phyloP scores from a whole-genome alignment of 2,329 filamentous ascomycete genomes.

The Colletotrichum tofieldiae region DNA sequence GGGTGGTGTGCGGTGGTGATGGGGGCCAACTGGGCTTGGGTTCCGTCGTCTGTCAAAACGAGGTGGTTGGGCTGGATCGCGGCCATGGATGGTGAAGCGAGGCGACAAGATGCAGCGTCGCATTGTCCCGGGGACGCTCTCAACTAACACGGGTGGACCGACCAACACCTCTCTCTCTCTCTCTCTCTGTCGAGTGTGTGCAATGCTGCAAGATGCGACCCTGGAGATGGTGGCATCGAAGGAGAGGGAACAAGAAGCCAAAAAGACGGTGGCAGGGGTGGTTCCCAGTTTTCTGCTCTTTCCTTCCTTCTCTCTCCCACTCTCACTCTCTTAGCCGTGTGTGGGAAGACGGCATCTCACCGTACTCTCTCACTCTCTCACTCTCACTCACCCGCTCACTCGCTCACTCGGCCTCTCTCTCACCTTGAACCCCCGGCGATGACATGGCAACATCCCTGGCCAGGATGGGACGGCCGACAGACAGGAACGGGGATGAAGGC shows the following conservation, averaged over 20 bases:
- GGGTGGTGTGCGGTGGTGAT: not conserved
- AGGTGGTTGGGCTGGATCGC: constrained; percentile 38
- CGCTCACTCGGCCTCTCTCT: not conserved
- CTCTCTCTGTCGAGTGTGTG: not conserved
- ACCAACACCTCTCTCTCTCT: not conserved
- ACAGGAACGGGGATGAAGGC: too few species aligned
- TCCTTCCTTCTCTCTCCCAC: too few species aligned
- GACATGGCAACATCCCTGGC: not conserved
- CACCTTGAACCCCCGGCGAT: not conserved
- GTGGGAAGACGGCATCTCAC: too few species aligned
- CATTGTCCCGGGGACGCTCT: not conserved
- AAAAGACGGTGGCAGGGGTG: constrained; percentile 17
- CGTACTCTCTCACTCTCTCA: not conserved
- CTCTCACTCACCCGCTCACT: not conserved
- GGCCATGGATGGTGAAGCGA: constrained; percentile 33
- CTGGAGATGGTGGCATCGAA: not conserved
- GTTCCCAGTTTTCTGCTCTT: constrained; percentile 44
- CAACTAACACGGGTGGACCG: not conserved
- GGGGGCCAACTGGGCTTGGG: not conserved
- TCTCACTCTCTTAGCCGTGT: not conserved
- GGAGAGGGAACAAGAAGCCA: not conserved
- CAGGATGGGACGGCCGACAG: not conserved
- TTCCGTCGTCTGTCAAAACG: constrained; percentile 6
- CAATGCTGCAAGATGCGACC: constrained; percentile 19
- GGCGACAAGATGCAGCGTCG: constrained; percentile 25